phyloP scores from a whole-genome alignment of 148 eudicot species.

The Silene conica region DNA sequence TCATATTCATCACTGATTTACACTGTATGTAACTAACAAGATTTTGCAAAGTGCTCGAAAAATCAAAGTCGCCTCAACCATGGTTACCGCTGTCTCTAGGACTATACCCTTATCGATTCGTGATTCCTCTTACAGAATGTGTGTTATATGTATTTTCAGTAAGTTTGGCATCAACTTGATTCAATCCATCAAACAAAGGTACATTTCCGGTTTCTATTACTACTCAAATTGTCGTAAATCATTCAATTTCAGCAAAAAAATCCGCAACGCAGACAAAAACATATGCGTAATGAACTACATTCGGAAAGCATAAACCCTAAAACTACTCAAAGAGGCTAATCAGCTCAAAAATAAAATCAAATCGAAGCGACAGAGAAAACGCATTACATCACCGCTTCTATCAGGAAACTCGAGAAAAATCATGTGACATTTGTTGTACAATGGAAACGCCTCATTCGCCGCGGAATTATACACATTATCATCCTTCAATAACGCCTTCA shows the following conservation, averaged over 20 bases:
- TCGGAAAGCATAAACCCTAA: constrained; percentile 17
- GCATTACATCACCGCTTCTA: constrained; percentile 73
- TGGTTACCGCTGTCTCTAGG: no score
- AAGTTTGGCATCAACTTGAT: neutral
- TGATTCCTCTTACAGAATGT: no score
- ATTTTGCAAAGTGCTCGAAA: neutral
- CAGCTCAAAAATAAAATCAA: constrained; percentile 4
- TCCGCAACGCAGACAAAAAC: no score
- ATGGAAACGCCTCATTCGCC: constrained; percentile 74
- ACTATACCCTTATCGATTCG: no score
- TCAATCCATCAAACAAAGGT: neutral
- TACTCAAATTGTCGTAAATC: neutral
- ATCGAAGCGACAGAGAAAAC: neutral
- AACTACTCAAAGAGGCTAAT: neutral
- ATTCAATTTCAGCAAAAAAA: neutral
- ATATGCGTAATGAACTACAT: neutral
- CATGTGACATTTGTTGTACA: constrained; percentile 79
- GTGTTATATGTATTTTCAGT: no score
- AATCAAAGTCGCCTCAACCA: constrained; percentile 3
- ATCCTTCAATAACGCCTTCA: constrained; percentile 67
- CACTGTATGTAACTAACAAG: neutral
- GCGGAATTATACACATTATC: constrained; percentile 62
- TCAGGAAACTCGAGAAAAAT: constrained; percentile 69
- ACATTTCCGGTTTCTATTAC: neutral
- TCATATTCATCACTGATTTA: neutral